phyloP scores from a whole-genome alignment of 2,329 filamentous ascomycete genomes.

The Triangularia setosa region DNA sequence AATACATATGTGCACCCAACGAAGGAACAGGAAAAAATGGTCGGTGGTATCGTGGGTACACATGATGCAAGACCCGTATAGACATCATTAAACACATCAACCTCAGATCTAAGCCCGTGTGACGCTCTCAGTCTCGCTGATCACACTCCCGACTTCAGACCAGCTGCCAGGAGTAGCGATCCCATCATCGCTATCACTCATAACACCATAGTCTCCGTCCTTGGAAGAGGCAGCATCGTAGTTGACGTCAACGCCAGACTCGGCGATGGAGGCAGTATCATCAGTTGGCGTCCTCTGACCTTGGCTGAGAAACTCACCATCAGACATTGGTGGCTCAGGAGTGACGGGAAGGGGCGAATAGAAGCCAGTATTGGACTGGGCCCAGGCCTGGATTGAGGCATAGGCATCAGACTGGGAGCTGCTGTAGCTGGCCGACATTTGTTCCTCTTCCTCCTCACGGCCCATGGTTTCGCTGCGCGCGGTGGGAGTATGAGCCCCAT shows the following conservation, averaged over 20 bases:
- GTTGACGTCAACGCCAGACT: conserved; percentile 46
- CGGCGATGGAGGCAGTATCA: conserved; percentile 53
- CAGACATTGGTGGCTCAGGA: conserved; percentile 47
- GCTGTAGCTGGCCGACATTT: conserved; percentile 46
- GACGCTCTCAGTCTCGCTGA: conserved; percentile 51
- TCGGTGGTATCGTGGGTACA: neutral
- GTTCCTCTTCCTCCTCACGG: conserved; percentile 42
- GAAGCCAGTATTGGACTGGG: conserved; percentile 51
- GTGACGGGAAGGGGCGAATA: conserved; percentile 58
- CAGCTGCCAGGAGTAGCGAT: conserved; percentile 59
- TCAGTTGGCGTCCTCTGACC: conserved; percentile 58
- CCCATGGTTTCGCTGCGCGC: conserved; percentile 16
- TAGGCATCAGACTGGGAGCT: conserved; percentile 41
- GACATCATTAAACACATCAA: neutral
- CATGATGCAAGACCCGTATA: neutral
- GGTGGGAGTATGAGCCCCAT: conserved; percentile 9
- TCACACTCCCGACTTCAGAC: conserved; percentile 61
- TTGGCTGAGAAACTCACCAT: conserved; percentile 49
- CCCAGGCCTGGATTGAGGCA: conserved; percentile 63
- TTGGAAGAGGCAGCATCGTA: conserved; percentile 39
- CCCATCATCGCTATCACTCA: conserved; percentile 56
- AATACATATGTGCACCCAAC: neutral
- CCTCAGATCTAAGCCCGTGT: conserved; percentile 30
- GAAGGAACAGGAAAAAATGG: neutral
- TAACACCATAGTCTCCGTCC: conserved; percentile 47